phyloP scores from a whole-genome alignment of 2,329 filamentous ascomycete species.

The Ceratocystis smalleyi region DNA sequence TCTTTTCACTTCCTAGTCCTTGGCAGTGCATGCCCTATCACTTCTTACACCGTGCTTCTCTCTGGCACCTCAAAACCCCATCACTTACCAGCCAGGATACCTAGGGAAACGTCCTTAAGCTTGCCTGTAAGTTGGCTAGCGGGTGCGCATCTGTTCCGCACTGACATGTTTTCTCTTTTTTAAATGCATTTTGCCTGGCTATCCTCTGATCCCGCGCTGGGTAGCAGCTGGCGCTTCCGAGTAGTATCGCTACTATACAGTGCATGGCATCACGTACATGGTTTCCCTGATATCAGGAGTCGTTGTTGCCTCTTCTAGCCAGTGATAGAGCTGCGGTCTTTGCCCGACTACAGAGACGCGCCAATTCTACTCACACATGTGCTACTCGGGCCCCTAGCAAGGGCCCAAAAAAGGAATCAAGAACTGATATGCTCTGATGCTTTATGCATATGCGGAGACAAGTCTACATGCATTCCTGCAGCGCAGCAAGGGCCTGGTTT shows the following conservation, averaged over 20 bases:
- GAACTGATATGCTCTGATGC: conserved; percentile 22
- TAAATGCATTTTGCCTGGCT: not conserved
- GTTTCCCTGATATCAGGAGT: not conserved
- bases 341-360: not conserved
- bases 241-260: not conserved
- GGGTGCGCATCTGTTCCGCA: not conserved
- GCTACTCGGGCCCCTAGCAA: not conserved
- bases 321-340: not conserved
- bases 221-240: not conserved
- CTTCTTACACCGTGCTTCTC: not conserved
- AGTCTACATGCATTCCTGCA: not conserved
- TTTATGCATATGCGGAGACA: not conserved
- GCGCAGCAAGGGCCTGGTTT: not conserved
- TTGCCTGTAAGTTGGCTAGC: not conserved
- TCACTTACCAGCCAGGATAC: not conserved
- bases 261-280: not conserved
- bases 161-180: not conserved
- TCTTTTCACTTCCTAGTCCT: not conserved
- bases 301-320: not conserved
- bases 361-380: not conserved
- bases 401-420: conserved; percentile 1
- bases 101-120: not conserved
- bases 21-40: not conserved
- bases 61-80: not conserved
- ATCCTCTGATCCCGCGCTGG: not conserved